Base-by-base conservation (phyloP, 176 grass and related monocot genomes). In the Avena sativa region DNA sequence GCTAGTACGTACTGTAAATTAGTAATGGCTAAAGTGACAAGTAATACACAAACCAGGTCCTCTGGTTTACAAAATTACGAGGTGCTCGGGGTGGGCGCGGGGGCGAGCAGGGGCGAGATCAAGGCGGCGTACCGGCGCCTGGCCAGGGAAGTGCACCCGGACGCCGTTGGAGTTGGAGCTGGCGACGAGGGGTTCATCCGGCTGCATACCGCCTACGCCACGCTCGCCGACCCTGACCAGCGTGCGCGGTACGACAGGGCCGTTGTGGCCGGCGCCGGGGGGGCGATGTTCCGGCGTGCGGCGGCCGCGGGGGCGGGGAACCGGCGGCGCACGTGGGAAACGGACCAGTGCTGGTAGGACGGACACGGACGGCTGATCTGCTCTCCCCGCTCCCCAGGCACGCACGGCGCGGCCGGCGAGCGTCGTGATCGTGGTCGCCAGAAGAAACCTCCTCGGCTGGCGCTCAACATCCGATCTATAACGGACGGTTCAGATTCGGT, bases 261-360 rank as follows among this genome's bases (percentile, higher is more conserved):
- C 48, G 60, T 91, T 34, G 67, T 55, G 38, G 30, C 20, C 0
- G 14, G 81, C 16, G 62, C 19, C 0, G 46, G 50, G 8, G 62
- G 72, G 23, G n/a, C 20, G 57, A 3, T 13, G 74, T 49, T 40
- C 32, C 4, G 32, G 82, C 21, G 1, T 2, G 12, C 1, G 46
- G 71, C 44, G 71, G 5, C 68, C 7, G 9, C 75, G 6, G 36
- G 36, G 36, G 1, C 71, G 11, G 51, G 9, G 79, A 66, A 52
- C 11, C 83, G 79, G 43, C 46, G 73, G 16, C 48, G 91, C 32
- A 91, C 65, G 74, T 95, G 91, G 94, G 94, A 95, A 78, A 93
- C 94, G 13, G 94, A 95, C 28, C 94, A 93, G 81, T 95, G 94
- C 89, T 95, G 94, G 94, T 95, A 94, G 65, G 9, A 26, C 21